phyloP scores from a whole-genome alignment of 2,329 filamentous ascomycete species.

The Lasiodiplodia gonubiensis region DNA sequence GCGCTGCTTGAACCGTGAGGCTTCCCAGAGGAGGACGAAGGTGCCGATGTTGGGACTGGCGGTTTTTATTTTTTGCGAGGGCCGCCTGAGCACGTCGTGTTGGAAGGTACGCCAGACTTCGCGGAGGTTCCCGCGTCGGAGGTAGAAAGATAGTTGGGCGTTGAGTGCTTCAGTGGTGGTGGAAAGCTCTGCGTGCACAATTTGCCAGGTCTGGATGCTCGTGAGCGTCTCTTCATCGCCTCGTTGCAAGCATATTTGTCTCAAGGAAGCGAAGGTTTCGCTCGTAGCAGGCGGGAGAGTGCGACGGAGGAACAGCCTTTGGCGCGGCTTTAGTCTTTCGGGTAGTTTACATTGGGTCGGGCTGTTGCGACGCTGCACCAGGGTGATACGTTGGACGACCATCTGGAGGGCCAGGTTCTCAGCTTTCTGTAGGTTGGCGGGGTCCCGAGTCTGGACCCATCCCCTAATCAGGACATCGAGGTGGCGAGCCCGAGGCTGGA shows the following conservation, averaged over 20 bases:
- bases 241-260: conserved; percentile 39
- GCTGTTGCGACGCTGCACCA: background rate
- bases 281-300: conserved; percentile 38
- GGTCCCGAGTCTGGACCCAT: conserved; percentile 60
- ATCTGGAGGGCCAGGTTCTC: conserved; percentile 46
- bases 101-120: conserved; percentile 35
- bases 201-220: conserved; percentile 39
- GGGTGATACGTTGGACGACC: conserved; percentile 34
- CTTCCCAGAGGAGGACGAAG: conserved; percentile 15
- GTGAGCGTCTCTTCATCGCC: conserved; percentile 44
- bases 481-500: conserved; percentile 73
- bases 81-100: background rate
- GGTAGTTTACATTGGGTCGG: background rate
- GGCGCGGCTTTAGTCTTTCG: background rate
- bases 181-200: conserved; percentile 31
- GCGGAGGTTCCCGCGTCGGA: conserved; percentile 38
- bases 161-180: conserved; percentile 42
- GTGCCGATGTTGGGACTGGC: conserved; percentile 1
- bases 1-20: background rate
- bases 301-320: background rate
- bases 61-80: background rate
- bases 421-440: conserved; percentile 37
- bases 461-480: conserved; percentile 83
- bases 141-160: conserved; percentile 40
- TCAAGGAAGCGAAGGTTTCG: conserved; percentile 41